Percentiles rank a stretch among this genome's conserved stretches.
Conservation (phyloP, 768 basidiomycete genomes). For the Serendipita vermifera region DNA sequence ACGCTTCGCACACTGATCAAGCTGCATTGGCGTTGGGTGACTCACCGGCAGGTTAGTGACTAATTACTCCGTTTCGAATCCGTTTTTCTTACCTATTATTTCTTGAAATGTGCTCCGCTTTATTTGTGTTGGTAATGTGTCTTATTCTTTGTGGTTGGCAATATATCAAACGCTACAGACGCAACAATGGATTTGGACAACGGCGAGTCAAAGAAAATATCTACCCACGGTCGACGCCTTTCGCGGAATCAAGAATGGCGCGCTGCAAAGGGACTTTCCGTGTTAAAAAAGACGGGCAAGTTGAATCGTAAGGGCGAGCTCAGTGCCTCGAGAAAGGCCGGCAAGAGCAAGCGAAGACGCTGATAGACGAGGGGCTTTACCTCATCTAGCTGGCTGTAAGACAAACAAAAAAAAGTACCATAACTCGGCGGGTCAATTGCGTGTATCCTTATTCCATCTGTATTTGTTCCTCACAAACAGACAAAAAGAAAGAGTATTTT, state of each 20-base stretch:
- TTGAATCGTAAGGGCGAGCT: not conserved
- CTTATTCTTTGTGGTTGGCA: no score
- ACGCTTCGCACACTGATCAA: not conserved
- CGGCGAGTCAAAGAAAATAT: not conserved
- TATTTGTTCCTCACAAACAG: no score
- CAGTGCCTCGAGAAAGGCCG: not conserved
- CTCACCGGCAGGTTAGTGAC: conserved; percentile 2
- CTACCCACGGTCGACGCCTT: not conserved
- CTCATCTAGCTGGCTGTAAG: no score
- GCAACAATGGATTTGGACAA: not conserved
- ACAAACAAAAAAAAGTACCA: conserved; percentile 7
- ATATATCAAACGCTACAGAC: no score
- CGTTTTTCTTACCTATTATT: not conserved
- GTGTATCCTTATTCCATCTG: not conserved
- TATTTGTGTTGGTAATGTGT: no score
- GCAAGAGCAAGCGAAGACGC: not conserved
- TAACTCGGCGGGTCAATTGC: not conserved
- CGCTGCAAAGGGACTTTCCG: not conserved
- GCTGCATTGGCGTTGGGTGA: not conserved
- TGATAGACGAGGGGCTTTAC: not conserved
- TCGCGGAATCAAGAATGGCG: not conserved
- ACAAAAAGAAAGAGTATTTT: no score
- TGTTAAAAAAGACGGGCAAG: not conserved
- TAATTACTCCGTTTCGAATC: not conserved
- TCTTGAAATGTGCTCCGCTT: no score